Conservation (phyloP, 2,329 filamentous ascomycete genomes). For the Geosmithia putterillii region DNA sequence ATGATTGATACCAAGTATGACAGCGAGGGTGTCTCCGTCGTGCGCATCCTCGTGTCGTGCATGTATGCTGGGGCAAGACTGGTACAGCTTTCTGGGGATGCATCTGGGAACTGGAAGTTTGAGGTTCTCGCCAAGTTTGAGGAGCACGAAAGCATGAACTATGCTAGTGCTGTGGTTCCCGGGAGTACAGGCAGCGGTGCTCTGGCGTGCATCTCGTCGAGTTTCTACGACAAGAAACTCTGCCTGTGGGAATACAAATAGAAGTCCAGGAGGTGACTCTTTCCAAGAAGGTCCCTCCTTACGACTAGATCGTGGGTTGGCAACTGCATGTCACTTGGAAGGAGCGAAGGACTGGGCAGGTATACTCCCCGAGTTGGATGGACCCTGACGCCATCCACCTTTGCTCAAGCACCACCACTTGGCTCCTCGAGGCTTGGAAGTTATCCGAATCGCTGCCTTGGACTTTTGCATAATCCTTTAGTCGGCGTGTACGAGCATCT, state of each 20-base stretch:
- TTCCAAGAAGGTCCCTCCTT: too few species aligned
- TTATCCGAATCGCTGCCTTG: too few species aligned
- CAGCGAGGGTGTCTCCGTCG: slow-evolving; percentile 11
- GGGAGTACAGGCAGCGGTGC: slow-evolving; percentile 8
- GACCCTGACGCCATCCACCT: too few species aligned
- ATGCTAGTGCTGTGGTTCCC: slow-evolving; percentile 62
- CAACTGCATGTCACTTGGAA: too few species aligned
- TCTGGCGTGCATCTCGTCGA: slow-evolving; percentile 51
- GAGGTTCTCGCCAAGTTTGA: slow-evolving; percentile 60
- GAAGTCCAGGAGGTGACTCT: background rate
- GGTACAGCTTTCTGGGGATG: slow-evolving; percentile 28
- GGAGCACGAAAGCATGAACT: slow-evolving; percentile 91
- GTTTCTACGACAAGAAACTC: slow-evolving; percentile 62
- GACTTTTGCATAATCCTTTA: too few species aligned
- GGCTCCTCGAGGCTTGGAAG: too few species aligned
- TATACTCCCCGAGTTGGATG: too few species aligned
- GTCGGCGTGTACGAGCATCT: too few species aligned
- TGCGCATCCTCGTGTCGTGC: slow-evolving; percentile 67
- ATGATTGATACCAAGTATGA: slow-evolving; percentile 25
- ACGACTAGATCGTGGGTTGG: too few species aligned
- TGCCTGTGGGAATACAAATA: slow-evolving; percentile 46
- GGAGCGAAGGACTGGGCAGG: too few species aligned
- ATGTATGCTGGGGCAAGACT: slow-evolving; percentile 82
- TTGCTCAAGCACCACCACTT: too few species aligned
- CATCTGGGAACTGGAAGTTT: slow-evolving; percentile 39